Evolutionary conservation across 148 eudicot genomes (phyloP), one percentile per base, ranked within the genome.

Genomic region (Hydrangea macrophylla): DNA sequence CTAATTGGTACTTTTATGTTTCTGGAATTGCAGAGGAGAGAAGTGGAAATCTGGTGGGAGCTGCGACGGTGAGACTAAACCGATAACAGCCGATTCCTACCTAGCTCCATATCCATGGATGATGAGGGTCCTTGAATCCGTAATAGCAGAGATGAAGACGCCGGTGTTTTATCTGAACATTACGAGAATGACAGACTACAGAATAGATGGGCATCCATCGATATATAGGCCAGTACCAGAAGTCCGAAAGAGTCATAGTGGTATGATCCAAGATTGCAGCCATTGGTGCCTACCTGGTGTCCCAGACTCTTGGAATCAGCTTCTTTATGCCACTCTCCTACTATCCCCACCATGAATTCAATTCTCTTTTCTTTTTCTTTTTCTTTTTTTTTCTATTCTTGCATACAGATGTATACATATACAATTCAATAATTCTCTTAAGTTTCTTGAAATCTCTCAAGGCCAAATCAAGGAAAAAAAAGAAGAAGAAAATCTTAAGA

Each of bases 201-300:
- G 97, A 55, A 86, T 83, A 71, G 97, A 91, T 35, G 97, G 81
- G 3, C 97, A 91, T 55, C 91, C 94, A 12, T 91, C 97, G 0
- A 68, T 78, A 9, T 88, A 65, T 66, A 58, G 89, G 67, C 64
- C 33, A n/a, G 61, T 72, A 0, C 53, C n/a, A n/a, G n/a, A 62
- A 31, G 10, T 64, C 11, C 60, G 68, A 56, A 50, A 37, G 68
- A 51, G 22, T 45, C 58, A 62, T 0, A n/a, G n/a, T n/a, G 77
- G 70, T n/a, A 13, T 15, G 33, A 3, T 51, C 1, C 88, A 88
- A 45, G 97, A 92, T 65, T 92, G 97, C 25, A 92, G 96, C 69
- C 97, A 92, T 62, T 92, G 97, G 97, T 92, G 97, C 57, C 90
- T 92, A 3, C 97, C 97, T 13, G 97, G 97, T 1, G 88, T 92